phyloP scores from a whole-genome alignment of 805 yeast genomes.

The Candida vartiovaarae region DNA sequence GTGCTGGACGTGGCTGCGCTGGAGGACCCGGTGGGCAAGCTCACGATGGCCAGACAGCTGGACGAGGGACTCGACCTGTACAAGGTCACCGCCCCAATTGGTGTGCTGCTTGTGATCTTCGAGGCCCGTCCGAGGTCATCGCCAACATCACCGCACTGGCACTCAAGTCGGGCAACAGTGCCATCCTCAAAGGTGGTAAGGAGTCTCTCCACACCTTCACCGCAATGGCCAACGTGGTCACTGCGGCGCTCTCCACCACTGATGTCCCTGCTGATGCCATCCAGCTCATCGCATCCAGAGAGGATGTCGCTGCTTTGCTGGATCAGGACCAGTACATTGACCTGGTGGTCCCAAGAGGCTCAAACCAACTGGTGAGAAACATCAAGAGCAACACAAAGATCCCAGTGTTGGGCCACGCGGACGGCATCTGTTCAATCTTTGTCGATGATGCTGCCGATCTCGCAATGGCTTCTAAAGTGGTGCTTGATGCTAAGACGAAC shows the following conservation, averaged over 20 bases:
- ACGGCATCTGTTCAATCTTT: constrained; percentile 90
- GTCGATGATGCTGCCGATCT: constrained; percentile 74
- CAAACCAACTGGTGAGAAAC: constrained; percentile 80
- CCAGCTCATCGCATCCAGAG: constrained; percentile 83
- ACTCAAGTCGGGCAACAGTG: constrained; percentile 93
- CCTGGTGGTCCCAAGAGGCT: constrained; percentile 96
- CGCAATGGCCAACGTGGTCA: constrained; percentile 69
- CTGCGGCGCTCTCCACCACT: constrained; percentile 49
- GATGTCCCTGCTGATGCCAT: constrained; percentile 75
- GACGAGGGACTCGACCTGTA: constrained; percentile 86
- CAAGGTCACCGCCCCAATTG: constrained; percentile 89
- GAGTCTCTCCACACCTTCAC: constrained; percentile 83
- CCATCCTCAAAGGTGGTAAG: constrained; percentile 95
- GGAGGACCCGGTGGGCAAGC: constrained; percentile 89
- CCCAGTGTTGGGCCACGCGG: constrained; percentile 98
- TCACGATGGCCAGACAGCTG: constrained; percentile 73
- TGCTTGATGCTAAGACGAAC: constrained; percentile 86
- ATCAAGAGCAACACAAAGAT: constrained; percentile 87
- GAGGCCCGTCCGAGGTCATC: constrained; percentile 95
- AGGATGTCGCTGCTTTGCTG: constrained; percentile 80
- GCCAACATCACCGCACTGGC: constrained; percentile 96
- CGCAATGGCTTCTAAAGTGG: constrained; percentile 65
- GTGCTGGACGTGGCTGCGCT: constrained; percentile 83
- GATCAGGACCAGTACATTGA: constrained; percentile 86
- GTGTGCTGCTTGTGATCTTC: constrained; percentile 85